Percentiles rank a stretch among this genome's conserved stretches.
Conservation (phyloP, 1,284 basidiomycete species). For the Tilletia indica region DNA sequence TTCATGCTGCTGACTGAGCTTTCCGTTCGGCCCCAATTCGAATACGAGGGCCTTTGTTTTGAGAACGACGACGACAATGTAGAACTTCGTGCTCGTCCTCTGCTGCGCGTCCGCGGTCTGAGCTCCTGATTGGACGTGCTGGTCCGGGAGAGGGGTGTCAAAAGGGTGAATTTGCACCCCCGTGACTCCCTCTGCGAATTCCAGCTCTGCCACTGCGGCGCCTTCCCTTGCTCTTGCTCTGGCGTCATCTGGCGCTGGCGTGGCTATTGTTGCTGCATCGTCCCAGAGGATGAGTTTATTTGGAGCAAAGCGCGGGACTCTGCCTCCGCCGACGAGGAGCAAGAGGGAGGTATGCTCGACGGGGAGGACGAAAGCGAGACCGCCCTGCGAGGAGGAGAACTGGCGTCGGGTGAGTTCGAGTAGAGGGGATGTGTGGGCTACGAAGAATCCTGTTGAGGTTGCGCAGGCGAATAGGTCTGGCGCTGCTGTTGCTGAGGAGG, state of each 20-base stretch:
- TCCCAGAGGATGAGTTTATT: constrained; percentile 52
- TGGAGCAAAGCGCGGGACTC: constrained; percentile 46
- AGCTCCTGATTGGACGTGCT: not conserved
- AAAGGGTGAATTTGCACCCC: constrained; percentile 36
- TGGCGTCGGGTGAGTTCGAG: not conserved
- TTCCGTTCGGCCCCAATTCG: constrained; percentile 25
- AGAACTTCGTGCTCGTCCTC: not conserved
- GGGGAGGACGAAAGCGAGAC: constrained; percentile 35
- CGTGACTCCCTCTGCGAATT: constrained; percentile 43
- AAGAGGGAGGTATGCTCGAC: constrained; percentile 41
- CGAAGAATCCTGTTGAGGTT: constrained; percentile 41
- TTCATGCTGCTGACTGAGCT: not conserved
- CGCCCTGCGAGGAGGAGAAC: constrained; percentile 40
- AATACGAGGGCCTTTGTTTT: constrained; percentile 37
- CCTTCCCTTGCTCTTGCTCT: not conserved
- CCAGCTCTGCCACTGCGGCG: constrained; percentile 38
- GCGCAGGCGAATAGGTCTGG: constrained; percentile 44
- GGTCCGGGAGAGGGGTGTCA: not conserved
- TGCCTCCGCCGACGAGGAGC: constrained; percentile 45
- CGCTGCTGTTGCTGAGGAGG: not conserved
- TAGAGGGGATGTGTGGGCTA: constrained; percentile 37
- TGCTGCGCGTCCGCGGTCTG: not conserved
- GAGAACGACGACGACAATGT: constrained; percentile 37
- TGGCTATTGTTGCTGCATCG: constrained; percentile 33
- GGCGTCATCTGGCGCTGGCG: not conserved